These are phyloP conservation scores for Cystobasidium slooffiae DNA, from an alignment of 1,284 basidiomycete genomes.

Conservation along the genomic window DNA sequence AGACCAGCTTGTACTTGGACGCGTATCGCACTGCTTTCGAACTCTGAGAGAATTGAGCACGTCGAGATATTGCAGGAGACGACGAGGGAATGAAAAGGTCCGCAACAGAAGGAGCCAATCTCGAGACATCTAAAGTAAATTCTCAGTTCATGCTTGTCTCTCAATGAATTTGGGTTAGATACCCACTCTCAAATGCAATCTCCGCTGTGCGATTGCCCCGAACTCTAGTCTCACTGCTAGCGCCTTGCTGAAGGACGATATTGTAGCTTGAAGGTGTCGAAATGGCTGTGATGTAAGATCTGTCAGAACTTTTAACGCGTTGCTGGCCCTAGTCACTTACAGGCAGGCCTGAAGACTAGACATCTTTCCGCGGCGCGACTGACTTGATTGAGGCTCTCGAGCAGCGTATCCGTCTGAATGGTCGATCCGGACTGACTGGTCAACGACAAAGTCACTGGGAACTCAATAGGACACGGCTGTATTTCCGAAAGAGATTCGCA, in stretches of 20 bases:
- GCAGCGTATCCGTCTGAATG: neutral
- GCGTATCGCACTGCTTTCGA: constrained; percentile 70
- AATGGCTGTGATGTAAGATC: neutral
- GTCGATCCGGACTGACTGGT: neutral
- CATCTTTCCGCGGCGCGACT: constrained; percentile 22
- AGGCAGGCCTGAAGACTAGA: constrained; percentile 8
- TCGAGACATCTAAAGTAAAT: no score
- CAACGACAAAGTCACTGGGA: neutral
- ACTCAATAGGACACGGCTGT: constrained; percentile 24
- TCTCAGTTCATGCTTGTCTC: no score
- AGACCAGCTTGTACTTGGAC: constrained; percentile 75
- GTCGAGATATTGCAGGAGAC: neutral
- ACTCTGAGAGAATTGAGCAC: constrained; percentile 23
- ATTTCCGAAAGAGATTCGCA: neutral
- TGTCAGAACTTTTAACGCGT: neutral
- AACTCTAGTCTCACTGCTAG: neutral
- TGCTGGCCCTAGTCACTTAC: constrained; percentile 1
- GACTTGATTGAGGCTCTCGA: constrained; percentile 3
- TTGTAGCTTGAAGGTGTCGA: neutral
- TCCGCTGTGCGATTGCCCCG: neutral
- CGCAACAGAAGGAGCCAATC: no score
- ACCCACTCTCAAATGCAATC: neutral
- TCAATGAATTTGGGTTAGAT: neutral
- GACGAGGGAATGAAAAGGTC: neutral
- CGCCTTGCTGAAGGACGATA: neutral